A percentile compares a stretch with the other conserved stretches of the same genome.
Conservation (phyloP, 2,329 filamentous ascomycete genomes). For the Verticillium zaregamsianum region DNA sequence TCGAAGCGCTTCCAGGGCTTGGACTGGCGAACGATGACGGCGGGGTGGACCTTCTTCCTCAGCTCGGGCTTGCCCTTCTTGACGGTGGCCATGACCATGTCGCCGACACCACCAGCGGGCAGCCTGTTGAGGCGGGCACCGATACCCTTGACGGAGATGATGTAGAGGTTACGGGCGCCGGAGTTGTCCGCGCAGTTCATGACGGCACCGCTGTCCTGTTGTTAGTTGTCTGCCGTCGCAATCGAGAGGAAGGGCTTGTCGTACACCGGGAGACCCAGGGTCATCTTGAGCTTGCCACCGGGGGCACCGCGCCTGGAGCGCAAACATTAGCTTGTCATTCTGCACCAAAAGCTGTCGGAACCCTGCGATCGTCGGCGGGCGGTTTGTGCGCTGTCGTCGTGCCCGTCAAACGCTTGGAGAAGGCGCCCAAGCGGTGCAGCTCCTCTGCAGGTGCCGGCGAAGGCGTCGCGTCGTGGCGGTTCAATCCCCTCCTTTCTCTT, state of each 20-base stretch:
- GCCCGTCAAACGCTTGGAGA: background rate
- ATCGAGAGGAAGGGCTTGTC: conserved; percentile 34
- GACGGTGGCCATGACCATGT: conserved; percentile 99
- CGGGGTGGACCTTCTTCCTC: conserved; percentile 99
- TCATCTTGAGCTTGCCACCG: conserved; percentile 99
- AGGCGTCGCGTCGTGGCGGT: conserved; percentile 5
- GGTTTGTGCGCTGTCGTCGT: background rate
- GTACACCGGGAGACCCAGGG: conserved; percentile 99
- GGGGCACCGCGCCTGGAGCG: conserved; percentile 73
- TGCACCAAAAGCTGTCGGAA: background rate
- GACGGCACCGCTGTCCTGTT: conserved; percentile 76
- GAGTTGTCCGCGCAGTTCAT: conserved; percentile 99
- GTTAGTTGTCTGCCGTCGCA: conserved; percentile 8
- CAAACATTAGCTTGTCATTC: conserved; percentile 25
- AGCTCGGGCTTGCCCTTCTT: conserved; percentile 99
- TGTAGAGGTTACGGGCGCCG: conserved; percentile 97
- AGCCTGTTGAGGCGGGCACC: conserved; percentile 97
- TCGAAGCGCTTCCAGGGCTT: conserved; percentile 99
- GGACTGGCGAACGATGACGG: conserved; percentile 96
- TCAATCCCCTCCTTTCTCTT: background rate
- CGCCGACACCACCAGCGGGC: conserved; percentile 94
- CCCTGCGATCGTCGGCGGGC: background rate
- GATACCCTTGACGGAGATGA: conserved; percentile 99
- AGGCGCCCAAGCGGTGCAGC: no score
- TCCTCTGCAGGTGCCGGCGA: background rate